Evolutionary conservation across 2,329 filamentous ascomycete species (phyloP), one percentile per base, ranked within the genome.

Genomic region (Ceratocystis eucalypticola): DNA sequence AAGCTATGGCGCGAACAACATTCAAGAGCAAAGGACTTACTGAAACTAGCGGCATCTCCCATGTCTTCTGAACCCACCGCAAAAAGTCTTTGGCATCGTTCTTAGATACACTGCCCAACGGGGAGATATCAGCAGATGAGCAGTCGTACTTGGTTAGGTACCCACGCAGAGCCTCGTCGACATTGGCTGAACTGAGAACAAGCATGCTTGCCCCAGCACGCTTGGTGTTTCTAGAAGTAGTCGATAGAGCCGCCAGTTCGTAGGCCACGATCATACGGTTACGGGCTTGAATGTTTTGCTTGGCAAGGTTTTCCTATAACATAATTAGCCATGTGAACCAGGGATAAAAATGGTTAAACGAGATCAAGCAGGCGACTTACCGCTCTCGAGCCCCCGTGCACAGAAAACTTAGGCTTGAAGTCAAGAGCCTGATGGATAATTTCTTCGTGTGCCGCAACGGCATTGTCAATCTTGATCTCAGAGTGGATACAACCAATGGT

Each of bases 401-500:
- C 80, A 69, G 80, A 82, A 80, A 75, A 76, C 55, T 71, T 72
- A 2, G 75, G 73, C 17, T 72, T 71, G 48, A 74, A 74, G 30
- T 71, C 68, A 1, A 73, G 68, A 2, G 72, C 70, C 41, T 71
- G 69, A 7, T 70, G 66, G 28, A 74, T 69, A 61, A 74, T 71
- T 20, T 69, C 67, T 45, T 74, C 70, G 69, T 86, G 82, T 0
- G 83, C 78, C 5, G 82, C 82, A 53, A 86, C 84, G n/a, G 76
- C 78, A 48, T 80, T 79, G 72, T 93, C 89, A 66, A 93, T 91
- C 71, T 91, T 84, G 57, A 91, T 77, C 71, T 92, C 82, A 3
- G 83, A 79, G 72, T 94, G 90, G 71, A 91, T 86, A 17, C 82
- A 79, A 2, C 88, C 89, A 64, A 93, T 90, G 3, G 77, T 79